Conservation (phyloP, 1,139 yeast species). For the Citeromyces hawaiiensis region DNA sequence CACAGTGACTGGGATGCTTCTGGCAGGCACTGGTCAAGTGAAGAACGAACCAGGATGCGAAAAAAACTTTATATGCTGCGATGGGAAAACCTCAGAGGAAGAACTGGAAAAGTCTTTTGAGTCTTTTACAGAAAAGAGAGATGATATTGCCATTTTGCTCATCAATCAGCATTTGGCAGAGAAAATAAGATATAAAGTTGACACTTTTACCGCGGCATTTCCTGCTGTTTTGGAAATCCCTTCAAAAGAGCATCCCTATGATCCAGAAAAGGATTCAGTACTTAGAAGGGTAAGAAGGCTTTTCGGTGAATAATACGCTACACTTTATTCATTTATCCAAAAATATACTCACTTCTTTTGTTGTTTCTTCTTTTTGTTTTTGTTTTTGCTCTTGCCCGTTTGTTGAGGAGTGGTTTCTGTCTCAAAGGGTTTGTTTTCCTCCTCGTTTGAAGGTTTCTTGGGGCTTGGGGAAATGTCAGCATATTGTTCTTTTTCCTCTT, state of each 20-base stretch:
- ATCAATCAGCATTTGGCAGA: conserved; percentile 96
- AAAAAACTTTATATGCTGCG: conserved; percentile 76
- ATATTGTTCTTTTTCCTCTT: conserved; percentile 4
- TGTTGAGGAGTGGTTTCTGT: conserved; percentile 5
- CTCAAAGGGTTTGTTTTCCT: conserved; percentile 9
- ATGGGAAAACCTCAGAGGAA: conserved; percentile 66
- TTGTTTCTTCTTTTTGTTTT: conserved; percentile 12
- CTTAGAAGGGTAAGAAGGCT: conserved; percentile 87
- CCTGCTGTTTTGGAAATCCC: conserved; percentile 97
- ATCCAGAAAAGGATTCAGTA: conserved; percentile 95
- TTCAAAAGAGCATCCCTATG: conserved; percentile 95
- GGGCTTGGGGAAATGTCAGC: not conserved
- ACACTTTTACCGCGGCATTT: conserved; percentile 76
- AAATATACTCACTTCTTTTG: conserved; percentile 3
- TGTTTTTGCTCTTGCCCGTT: conserved; percentile 12
- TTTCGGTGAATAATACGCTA: conserved; percentile 60
- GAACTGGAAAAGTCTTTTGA: conserved; percentile 69
- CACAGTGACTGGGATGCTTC: conserved; percentile 86
- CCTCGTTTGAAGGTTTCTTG: conserved; percentile 8
- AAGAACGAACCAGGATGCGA: conserved; percentile 44
- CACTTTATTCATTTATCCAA: not conserved
- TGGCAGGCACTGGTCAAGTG: conserved; percentile 94
- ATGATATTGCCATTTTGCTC: conserved; percentile 84
- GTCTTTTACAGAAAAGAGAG: conserved; percentile 58
- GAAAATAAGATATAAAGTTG: conserved; percentile 70